Evolutionary conservation across 805 yeast species (phyloP), one percentile per base, ranked within the genome.

Genomic region (Starmerella ratchasimensis): DNA sequence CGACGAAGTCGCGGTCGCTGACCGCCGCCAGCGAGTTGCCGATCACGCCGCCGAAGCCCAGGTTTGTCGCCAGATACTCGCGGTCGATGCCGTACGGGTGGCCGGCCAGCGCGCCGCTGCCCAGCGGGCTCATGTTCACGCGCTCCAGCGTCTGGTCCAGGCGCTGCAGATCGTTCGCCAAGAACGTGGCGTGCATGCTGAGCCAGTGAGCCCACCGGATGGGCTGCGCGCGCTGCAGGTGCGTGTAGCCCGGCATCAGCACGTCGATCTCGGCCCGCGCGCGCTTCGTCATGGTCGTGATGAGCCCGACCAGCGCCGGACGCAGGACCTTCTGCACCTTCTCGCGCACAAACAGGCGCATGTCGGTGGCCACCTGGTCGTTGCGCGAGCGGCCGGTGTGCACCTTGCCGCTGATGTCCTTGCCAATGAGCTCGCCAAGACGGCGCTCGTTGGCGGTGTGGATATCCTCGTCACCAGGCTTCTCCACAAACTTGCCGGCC

Each of bases 371-470:
- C 36, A 86, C 96, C 65, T 90, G 99, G 60, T 90, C 99, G 55
- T 90, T 90, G 69, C 99, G 76, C 33, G 94, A 81, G 57, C 99
- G 75, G 44, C 99, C 99, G n/a, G 99, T 90, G 60, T 90, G 99
- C 22, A 90, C 97, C 54, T 90, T 90, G 28, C 99, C 99, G 13
- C 97, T 81, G 56, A 90, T 88, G 38, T 74, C 75, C 53, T 75
- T 76, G 39, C 98, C 99, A 53, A 90, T 90, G 37, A 90, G 65
- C 63, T 90, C 99, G 34, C 99, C 98, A 46, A 90, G 67, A 55
- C 98, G 72, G 64, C 99, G 80, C 65, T 90, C 99, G 57, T 90
- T 90, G 31, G 98, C 98, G 30, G 99, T 90, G 59, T 90, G 99
- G 46, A 90, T 90, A 55, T 90, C 99, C 61, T 90, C 99, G 60